These are phyloP conservation scores for Fragaria ananassa DNA, from an alignment of 306 rosid species.

Conservation along the genomic window DNA sequence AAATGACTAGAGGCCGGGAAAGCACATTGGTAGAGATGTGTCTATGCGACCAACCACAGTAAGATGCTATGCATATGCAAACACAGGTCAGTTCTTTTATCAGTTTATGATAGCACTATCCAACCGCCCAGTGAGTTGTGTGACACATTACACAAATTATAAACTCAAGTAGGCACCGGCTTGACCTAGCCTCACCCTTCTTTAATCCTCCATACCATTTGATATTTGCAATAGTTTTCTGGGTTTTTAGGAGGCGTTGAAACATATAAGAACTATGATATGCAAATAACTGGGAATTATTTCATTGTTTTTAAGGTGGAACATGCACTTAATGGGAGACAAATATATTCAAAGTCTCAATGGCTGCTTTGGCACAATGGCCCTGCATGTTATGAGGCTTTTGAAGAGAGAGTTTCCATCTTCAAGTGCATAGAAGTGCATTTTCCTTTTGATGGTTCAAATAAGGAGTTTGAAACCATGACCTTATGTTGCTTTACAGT, in stretches of 20 bases:
- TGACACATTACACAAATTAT: constrained; percentile 9
- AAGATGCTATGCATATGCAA: not conserved
- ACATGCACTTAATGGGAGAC: not conserved
- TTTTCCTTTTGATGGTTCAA: not conserved
- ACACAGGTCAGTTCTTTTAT: too few species aligned
- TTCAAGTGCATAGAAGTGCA: not conserved
- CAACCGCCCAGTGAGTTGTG: constrained; percentile 19
- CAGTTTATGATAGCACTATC: not conserved
- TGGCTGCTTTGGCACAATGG: not conserved
- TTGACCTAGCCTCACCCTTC: constrained; percentile 8
- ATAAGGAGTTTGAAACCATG: not conserved
- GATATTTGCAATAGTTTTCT: not conserved
- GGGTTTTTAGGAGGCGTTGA: not conserved
- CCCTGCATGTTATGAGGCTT: not conserved
- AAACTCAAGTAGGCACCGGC: constrained; percentile 18
- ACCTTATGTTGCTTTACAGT: not conserved
- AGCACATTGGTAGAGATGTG: not conserved
- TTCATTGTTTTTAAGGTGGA: not conserved
- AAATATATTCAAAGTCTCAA: not conserved
- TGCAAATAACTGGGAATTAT: not conserved
- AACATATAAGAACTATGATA: not conserved
- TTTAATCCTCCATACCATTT: not conserved
- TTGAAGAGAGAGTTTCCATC: not conserved
- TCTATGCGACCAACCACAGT: not conserved
- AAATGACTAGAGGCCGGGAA: not conserved